Evolutionary conservation across 176 grass and related monocot genomes (phyloP).

Genomic region (Metroxylon sagu): DNA sequence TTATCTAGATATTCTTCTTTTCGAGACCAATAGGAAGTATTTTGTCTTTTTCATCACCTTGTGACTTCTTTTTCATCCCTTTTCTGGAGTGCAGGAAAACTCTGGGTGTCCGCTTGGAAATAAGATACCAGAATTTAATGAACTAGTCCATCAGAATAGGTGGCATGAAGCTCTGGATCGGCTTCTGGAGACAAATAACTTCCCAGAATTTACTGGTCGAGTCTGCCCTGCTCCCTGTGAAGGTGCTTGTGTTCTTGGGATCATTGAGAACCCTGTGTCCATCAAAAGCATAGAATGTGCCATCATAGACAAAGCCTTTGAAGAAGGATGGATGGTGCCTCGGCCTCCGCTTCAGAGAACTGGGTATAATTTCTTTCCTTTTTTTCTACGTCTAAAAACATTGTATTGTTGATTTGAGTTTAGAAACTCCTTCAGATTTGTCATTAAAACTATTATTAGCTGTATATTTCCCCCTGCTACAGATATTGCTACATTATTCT

Average conservation of each 20-base stretch:
- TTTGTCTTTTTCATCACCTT: too few species aligned
- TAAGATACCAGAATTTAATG: conserved; percentile 98
- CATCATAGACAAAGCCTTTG: conserved; percentile 96
- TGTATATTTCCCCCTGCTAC: too few species aligned
- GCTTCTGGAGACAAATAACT: conserved; percentile 93
- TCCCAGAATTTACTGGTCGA: conserved; percentile 95
- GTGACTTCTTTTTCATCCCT: too few species aligned
- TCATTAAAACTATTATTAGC: too few species aligned
- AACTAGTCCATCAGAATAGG: conserved; percentile 87
- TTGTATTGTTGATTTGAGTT: too few species aligned
- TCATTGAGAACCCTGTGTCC: conserved; percentile 91
- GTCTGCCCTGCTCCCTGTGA: conserved; percentile 97
- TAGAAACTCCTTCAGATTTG: too few species aligned
- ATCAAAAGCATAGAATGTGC: conserved; percentile 98
- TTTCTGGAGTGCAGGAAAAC: conserved; percentile 41
- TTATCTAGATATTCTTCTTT: too few species aligned
- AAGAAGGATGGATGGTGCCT: conserved; percentile 91
- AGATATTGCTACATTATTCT: too few species aligned
- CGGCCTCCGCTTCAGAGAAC: conserved; percentile 87
- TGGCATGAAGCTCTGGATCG: conserved; percentile 92
- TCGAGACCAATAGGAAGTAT: too few species aligned
- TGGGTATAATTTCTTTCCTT: conserved; percentile 38
- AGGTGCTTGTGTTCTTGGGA: conserved; percentile 93
- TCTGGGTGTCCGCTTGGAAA: conserved; percentile 96
- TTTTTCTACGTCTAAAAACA: too few species aligned